Evolutionary conservation across 345 rosid species (phyloP).

Genomic region (Corchorus olitorius): DNA sequence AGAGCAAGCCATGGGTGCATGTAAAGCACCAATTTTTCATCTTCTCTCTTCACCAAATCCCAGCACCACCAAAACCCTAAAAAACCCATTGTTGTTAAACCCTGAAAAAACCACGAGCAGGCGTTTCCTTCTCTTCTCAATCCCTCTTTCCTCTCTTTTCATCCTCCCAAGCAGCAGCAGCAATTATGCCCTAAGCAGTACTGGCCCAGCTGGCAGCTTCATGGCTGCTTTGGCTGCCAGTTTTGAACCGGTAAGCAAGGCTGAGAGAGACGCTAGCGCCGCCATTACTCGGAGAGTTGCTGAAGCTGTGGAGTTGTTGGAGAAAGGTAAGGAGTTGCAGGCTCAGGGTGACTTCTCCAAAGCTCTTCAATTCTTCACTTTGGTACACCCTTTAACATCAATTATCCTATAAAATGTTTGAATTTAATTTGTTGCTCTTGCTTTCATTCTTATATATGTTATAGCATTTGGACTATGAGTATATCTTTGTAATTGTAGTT

Average conservation of each 20-base stretch:
- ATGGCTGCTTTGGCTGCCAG: constrained; percentile 33
- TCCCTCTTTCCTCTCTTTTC: constrained; percentile 33
- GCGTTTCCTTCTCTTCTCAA: constrained; percentile 43
- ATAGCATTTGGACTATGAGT: too few relatives aligned
- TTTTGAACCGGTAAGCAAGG: constrained; percentile 41
- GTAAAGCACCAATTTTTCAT: constrained; percentile 38
- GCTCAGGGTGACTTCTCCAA: constrained; percentile 50
- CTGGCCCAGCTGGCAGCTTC: neutral
- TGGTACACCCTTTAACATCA: constrained; percentile 23
- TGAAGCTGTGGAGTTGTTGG: constrained; percentile 49
- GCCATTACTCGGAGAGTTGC: constrained; percentile 34
- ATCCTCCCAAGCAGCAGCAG: neutral
- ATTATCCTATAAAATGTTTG: neutral
- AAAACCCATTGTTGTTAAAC: neutral
- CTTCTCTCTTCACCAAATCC: constrained; percentile 28
- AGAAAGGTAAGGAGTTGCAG: constrained; percentile 54
- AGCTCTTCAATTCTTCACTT: constrained; percentile 59
- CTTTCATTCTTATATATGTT: neutral
- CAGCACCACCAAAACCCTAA: constrained; percentile 19
- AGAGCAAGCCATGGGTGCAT: constrained; percentile 29
- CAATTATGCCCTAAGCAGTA: neutral
- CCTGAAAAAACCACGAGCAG: constrained; percentile 21
- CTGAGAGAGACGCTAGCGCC: constrained; percentile 40
- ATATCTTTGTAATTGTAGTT: neutral
- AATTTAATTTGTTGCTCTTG: neutral